Percentiles rank a stretch among this genome's conserved stretches.
These are phyloP conservation scores for Murraya koenigii DNA, from an alignment of 345 rosid genomes.

Conservation along the genomic window DNA sequence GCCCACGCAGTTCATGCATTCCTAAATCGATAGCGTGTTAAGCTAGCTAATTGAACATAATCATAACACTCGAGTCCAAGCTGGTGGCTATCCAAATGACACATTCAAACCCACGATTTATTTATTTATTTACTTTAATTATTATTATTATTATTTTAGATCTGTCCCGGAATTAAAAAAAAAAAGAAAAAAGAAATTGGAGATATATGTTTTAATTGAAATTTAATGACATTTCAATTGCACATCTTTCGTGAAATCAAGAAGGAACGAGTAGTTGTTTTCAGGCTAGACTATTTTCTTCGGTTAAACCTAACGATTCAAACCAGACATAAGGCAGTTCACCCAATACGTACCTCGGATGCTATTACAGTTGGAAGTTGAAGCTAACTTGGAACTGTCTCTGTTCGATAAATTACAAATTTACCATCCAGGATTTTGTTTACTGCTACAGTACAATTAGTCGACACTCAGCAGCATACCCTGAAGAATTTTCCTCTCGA, in stretches of 20 bases:
- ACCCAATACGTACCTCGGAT: neutral
- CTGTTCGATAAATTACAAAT: neutral
- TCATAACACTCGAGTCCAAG: constrained; percentile 18
- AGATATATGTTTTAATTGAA: neutral
- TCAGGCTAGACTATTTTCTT: constrained; percentile 5
- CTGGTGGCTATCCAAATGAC: constrained; percentile 23
- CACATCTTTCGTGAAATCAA: neutral
- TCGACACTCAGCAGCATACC: neutral
- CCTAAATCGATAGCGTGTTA: constrained; percentile 9
- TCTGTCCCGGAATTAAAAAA: no score
- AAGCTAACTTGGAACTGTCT: constrained; percentile 1
- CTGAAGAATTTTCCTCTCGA: neutral
- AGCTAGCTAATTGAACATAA: neutral
- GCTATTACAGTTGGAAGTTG: constrained; percentile 4
- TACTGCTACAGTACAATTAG: neutral
- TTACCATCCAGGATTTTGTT: neutral
- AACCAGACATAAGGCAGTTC: neutral
- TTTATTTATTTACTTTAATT: neutral
- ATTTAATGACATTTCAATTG: neutral
- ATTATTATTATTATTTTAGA: neutral
- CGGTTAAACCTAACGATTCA: neutral
- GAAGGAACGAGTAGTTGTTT: constrained; percentile 3
- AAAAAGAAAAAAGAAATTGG: no score
- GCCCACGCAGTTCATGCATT: neutral
- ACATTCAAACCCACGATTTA: neutral